These are phyloP conservation scores for Pichia californica DNA, from an alignment of 805 yeast species.

Conservation along the genomic window DNA sequence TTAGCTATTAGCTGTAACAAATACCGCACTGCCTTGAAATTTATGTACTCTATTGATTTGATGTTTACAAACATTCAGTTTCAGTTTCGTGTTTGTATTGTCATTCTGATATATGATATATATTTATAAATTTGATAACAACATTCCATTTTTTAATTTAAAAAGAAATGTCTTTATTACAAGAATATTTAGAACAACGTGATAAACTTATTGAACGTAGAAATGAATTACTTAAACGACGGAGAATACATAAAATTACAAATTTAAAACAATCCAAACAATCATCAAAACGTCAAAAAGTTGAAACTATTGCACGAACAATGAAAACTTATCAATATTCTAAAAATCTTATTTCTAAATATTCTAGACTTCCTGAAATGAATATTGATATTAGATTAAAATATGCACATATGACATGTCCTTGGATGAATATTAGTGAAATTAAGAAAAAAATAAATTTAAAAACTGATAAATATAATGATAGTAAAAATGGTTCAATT, in stretches of 20 bases:
- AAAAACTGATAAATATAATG: not conserved
- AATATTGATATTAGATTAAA: conserved; percentile 22
- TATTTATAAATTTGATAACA: too few species aligned
- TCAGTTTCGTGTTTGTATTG: too few species aligned
- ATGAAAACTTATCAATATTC: not conserved
- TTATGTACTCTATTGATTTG: too few species aligned
- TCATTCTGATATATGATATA: too few species aligned
- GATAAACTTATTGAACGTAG: not conserved
- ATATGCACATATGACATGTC: conserved; percentile 22
- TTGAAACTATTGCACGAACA: not conserved
- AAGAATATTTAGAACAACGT: not conserved
- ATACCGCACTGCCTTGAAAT: too few species aligned
- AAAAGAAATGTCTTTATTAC: not conserved
- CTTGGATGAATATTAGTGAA: conserved; percentile 17
- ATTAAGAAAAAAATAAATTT: not conserved
- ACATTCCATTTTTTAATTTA: too few species aligned
- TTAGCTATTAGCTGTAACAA: too few species aligned
- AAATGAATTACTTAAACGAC: not conserved
- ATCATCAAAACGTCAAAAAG: not conserved
- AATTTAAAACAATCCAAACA: not conserved
- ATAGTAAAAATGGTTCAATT: not conserved
- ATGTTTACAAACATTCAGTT: too few species aligned
- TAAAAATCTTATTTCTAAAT: not conserved
- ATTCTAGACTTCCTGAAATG: conserved; percentile 25
- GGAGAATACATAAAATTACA: too few species aligned